Conservation (phyloP, 2,329 filamentous ascomycete genomes). For the Colletotrichum liriopes region DNA sequence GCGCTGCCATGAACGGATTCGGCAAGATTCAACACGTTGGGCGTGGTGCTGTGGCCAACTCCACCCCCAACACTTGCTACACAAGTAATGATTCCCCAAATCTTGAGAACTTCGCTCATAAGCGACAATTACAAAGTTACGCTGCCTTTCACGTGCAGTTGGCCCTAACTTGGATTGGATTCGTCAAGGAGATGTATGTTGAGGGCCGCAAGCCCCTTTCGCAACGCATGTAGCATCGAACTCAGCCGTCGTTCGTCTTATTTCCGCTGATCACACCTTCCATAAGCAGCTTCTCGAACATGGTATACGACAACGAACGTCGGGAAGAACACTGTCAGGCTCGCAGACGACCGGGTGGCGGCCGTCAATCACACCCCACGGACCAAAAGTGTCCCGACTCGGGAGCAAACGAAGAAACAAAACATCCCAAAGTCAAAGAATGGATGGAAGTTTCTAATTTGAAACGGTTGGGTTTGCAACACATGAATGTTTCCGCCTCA, state of each 20-base stretch:
- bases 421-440: background rate
- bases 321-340: background rate
- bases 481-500: constrained; percentile 2
- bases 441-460: constrained; percentile 27
- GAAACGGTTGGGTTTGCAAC: constrained; percentile 27
- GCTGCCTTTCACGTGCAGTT: background rate
- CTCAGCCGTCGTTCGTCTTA: constrained; percentile 17
- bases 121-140: background rate
- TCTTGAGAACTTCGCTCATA: background rate
- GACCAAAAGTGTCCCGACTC: constrained; percentile 22
- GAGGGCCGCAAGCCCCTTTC: background rate
- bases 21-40: constrained; percentile 1
- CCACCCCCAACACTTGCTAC: too few relatives aligned
- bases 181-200: background rate
- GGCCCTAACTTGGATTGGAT: background rate
- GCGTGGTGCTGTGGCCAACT: background rate
- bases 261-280: constrained; percentile 5
- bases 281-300: background rate
- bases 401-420: background rate
- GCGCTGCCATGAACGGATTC: background rate
- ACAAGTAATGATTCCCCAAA: background rate
- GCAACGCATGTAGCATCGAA: background rate
- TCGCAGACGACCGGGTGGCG: background rate
- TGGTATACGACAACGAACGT: background rate
- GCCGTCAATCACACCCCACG: background rate